Percentiles rank a stretch among this genome's conserved stretches.
Conservation (phyloP, 2,329 filamentous ascomycete genomes). For the Aspergillus sp. region DNA sequence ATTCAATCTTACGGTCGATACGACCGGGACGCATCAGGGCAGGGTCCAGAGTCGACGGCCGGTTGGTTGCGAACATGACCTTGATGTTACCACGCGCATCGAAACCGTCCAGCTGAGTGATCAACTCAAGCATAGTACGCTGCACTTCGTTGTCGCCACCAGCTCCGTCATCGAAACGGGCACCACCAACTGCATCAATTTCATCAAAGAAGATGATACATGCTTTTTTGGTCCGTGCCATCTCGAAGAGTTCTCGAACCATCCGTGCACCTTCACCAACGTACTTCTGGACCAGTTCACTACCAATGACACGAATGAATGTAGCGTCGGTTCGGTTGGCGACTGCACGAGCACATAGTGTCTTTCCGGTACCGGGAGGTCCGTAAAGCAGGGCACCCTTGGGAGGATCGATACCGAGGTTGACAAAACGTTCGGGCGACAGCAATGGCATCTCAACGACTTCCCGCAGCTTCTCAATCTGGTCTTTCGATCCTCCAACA, state of each 20-base stretch:
- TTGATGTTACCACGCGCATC: slow-evolving; percentile 97
- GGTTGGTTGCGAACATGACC: slow-evolving; percentile 98
- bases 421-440: slow-evolving; percentile 94
- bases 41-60: slow-evolving; percentile 91
- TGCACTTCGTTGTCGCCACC: slow-evolving; percentile 97
- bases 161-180: slow-evolving; percentile 92
- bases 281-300: slow-evolving; percentile 97
- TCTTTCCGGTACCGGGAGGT: slow-evolving; percentile 97
- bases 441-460: slow-evolving; percentile 97
- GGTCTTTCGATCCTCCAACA: slow-evolving; percentile 97
- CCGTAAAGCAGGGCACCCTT: slow-evolving; percentile 97
- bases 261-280: slow-evolving; percentile 96
- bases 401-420: slow-evolving; percentile 96
- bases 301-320: slow-evolving; percentile 97
- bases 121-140: slow-evolving; percentile 94
- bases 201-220: slow-evolving; percentile 99
- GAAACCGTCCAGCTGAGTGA: slow-evolving; percentile 94
- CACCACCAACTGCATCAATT: slow-evolving; percentile 91
- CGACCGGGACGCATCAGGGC: slow-evolving; percentile 93
- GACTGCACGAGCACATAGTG: slow-evolving; percentile 91
- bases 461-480: slow-evolving; percentile 97
- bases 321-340: slow-evolving; percentile 97
- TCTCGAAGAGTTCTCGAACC: slow-evolving; percentile 98
- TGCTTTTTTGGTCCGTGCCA: slow-evolving; percentile 98
- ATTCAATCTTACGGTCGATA: slow-evolving; percentile 98